phyloP scores from a whole-genome alignment of 805 yeast species.

The Kazachstania viticola region DNA sequence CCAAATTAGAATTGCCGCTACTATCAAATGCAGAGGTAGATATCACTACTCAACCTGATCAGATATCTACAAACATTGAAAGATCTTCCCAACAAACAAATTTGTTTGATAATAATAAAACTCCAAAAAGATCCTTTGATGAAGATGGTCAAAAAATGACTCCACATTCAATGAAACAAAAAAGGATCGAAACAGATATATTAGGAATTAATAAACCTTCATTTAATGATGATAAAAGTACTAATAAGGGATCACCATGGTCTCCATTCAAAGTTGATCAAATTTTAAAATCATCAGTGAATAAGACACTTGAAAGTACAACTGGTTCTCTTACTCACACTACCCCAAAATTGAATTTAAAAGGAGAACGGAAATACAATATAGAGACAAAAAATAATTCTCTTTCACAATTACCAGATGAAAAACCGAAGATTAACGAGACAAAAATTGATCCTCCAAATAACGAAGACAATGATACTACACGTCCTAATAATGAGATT shows the following conservation, averaged over 20 bases:
- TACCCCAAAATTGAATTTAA: no score
- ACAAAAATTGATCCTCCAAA: background rate
- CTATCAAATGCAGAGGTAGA: no score
- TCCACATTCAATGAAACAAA: constrained; percentile 8
- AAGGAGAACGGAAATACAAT: no score
- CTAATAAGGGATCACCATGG: constrained; percentile 17
- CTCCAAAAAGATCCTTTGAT: constrained; percentile 2
- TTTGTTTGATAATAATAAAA: background rate
- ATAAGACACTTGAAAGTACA: background rate
- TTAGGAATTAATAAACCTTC: constrained; percentile 2
- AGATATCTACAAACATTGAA: background rate
- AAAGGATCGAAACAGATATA: background rate
- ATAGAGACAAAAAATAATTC: background rate
- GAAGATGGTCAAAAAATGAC: constrained; percentile 7
- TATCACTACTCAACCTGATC: no score
- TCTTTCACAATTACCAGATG: background rate
- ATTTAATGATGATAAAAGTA: background rate
- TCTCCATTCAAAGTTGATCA: constrained; percentile 20
- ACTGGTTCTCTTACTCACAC: background rate
- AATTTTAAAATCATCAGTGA: constrained; percentile 2
- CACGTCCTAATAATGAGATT: background rate
- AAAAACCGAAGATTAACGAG: no score
- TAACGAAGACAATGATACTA: background rate
- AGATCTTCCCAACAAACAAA: background rate
- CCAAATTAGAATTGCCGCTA: constrained; percentile 1